Evolutionary conservation across 306 rosid genomes (phyloP), one percentile per base, ranked within the genome.

Genomic region (Prunus campanulata): DNA sequence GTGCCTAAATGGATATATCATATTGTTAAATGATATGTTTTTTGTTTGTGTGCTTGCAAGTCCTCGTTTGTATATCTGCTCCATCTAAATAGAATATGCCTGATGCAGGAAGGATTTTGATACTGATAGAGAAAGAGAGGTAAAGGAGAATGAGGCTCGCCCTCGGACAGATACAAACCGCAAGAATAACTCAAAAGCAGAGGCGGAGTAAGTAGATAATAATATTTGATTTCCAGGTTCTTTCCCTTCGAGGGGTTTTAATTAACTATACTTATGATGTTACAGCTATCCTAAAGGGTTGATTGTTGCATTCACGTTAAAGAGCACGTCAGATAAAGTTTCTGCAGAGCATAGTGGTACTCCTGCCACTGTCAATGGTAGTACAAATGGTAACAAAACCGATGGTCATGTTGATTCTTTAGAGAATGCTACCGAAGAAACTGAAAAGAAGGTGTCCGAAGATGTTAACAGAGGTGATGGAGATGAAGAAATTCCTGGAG

Each of bases 241-340:
- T 39, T 35, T 16, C 65, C 51, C 11, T 9, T 55, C 29, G 10
- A 9, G 10, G 32, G 14, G 50, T 73, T 74, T 66, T 66, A 27
- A 65, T 72, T 54, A 48, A 63, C 65, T 55, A 60, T 35, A n/a
- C 71, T 77, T 25, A 54, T 79, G 62, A 77, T 84, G 70, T 68
- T 70, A 49, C 93, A 91, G 98, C 86, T 93, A 91, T 79, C 93
- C 98, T 2, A 93, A 87, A 77, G 98, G 97, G 78, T 88, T 93
- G 77, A 83, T 93, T 61, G 90, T 93, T 76, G 90, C 93, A 70
- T 90, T 93, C 82, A 78, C 86, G 56, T 75, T 93, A 66, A 86
- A 83, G 89, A 83, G 84, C 73, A 66, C 10, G 22, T 80, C 89
- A 44, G 82, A 79, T 64, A 85, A 72, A 62, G 90, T 50, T 74